Conservation (phyloP, 164 flowering plant species). For the Platanus orientalis region DNA sequence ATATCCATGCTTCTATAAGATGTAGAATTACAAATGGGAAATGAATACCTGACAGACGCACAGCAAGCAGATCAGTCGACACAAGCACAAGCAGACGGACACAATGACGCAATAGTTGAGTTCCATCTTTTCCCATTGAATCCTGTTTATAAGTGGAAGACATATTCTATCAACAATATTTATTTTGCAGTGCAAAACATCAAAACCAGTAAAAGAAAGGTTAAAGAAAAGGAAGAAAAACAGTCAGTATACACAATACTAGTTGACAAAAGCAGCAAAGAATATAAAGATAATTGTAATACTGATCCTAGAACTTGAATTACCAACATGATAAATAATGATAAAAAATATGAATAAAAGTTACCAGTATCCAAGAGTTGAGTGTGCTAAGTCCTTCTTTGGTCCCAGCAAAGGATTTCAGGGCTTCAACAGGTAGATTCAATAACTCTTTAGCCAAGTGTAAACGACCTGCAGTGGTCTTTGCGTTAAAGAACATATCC, state of each 20-base stretch:
- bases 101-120: constrained; percentile 98
- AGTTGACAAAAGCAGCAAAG: too few relatives aligned
- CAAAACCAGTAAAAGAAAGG: too few relatives aligned
- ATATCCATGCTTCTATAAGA: too few relatives aligned
- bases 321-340: not conserved
- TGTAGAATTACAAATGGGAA: not conserved
- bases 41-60: constrained; percentile 80
- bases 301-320: not conserved
- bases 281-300: too few relatives aligned
- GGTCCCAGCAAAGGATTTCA: constrained; percentile 91
- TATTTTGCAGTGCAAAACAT: not conserved
- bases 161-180: not conserved
- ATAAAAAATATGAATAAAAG: not conserved
- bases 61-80: constrained; percentile 83
- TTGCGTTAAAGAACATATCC: constrained; percentile 78
- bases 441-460: constrained; percentile 82
- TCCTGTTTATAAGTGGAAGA: constrained; percentile 49
- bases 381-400: constrained; percentile 75
- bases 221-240: too few relatives aligned
- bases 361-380: constrained; percentile 96
- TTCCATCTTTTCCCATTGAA: constrained; percentile 99
- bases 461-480: constrained; percentile 81
- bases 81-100: constrained; percentile 91
- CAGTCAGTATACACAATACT: too few relatives aligned
- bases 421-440: constrained; percentile 59